These are phyloP conservation scores for Strobilomyces echinocephalus DNA, from an alignment of 768 basidiomycete species.

Conservation along the genomic window DNA sequence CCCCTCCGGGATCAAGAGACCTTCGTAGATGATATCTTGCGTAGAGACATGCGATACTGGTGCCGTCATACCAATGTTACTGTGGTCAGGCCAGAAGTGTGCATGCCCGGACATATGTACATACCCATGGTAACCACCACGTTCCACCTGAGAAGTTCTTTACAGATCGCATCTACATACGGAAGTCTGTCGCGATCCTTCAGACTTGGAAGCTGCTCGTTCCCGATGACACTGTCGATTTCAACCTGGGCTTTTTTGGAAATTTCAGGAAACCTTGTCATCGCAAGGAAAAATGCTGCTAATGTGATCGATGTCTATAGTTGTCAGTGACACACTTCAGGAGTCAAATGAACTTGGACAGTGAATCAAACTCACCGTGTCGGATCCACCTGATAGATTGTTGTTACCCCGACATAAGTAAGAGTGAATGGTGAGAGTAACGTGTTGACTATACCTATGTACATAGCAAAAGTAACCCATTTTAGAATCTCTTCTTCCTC, in stretches of 20 bases:
- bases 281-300: constrained; percentile 16
- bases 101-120: background rate
- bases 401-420: background rate
- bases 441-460: constrained; percentile 5
- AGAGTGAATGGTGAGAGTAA: too few species aligned
- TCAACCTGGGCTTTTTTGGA: constrained; percentile 6
- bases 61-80: background rate
- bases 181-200: constrained; percentile 8
- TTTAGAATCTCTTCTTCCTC: constrained; percentile 11
- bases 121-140: background rate
- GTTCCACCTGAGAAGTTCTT: constrained; percentile 12
- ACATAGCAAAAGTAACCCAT: constrained; percentile 10
- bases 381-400: constrained; percentile 20
- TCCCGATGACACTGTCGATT: background rate
- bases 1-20: background rate
- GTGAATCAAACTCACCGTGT: constrained; percentile 19
- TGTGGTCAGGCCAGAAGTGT: background rate
- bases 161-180: background rate
- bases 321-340: constrained; percentile 8
- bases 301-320: constrained; percentile 3
- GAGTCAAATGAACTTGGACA: background rate
- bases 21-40: background rate
- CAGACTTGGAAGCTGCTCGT: constrained; percentile 8
- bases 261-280: constrained; percentile 9
- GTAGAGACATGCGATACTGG: background rate